These are phyloP conservation scores for Cystoisospora suis DNA, from an alignment of 169 alveolate species.

Conservation along the genomic window DNA sequence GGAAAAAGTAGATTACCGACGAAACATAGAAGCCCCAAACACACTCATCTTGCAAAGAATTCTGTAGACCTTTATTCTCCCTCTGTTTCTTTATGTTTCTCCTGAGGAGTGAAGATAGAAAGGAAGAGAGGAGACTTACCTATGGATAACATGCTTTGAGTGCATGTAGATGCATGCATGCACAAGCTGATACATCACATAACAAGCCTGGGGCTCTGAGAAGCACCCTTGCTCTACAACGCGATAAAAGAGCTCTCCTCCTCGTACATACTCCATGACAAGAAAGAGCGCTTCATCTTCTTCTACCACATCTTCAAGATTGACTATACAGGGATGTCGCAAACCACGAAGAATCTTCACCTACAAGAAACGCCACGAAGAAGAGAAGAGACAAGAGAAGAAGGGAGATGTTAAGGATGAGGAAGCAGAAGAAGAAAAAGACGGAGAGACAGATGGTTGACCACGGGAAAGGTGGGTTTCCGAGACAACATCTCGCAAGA, in stretches of 20 bases:
- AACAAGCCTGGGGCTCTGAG: slow-evolving; percentile 71
- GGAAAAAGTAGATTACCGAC: no score
- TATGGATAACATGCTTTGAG: slow-evolving; percentile 65
- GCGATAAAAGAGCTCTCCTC: slow-evolving; percentile 85
- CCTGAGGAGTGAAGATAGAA: no score
- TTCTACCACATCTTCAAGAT: slow-evolving; percentile 67
- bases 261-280: slow-evolving; percentile 79
- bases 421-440: not conserved
- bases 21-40: no score
- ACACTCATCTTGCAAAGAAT: no score
- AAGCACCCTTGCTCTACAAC: slow-evolving; percentile 73
- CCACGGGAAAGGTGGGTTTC: not conserved
- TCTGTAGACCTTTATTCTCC: no score
- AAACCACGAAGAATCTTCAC: slow-evolving; percentile 65
- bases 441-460: not conserved
- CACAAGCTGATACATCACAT: slow-evolving; percentile 65
- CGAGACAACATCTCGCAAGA: no score
- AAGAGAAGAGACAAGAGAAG: not conserved
- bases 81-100: no score
- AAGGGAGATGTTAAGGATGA: not conserved
- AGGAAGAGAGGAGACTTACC: slow-evolving; percentile 56
- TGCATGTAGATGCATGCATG: slow-evolving; percentile 71
- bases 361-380: slow-evolving; percentile 39
- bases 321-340: slow-evolving; percentile 72
- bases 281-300: slow-evolving; percentile 71